Conservation (phyloP, 768 basidiomycete species). For the Tylopilus balloui region DNA sequence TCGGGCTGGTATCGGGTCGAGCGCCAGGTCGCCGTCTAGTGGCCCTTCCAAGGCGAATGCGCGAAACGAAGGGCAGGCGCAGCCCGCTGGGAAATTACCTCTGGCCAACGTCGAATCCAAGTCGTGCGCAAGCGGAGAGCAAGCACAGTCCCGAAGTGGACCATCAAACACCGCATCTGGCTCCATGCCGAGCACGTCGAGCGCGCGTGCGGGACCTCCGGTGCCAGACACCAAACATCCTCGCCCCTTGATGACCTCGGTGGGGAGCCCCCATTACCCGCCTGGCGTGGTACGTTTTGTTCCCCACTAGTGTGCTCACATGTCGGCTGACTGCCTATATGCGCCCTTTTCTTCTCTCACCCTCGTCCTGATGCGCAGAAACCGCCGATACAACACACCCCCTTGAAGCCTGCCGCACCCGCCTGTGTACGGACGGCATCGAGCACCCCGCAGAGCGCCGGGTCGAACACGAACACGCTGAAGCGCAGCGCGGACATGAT, state of each 20-base stretch:
- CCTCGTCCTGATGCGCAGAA: constrained; percentile 8
- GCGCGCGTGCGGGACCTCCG: background rate
- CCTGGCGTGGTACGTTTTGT: constrained; percentile 38
- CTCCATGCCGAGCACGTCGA: too few species aligned
- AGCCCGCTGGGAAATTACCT: too few species aligned
- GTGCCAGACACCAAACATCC: background rate
- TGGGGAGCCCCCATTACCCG: constrained; percentile 49
- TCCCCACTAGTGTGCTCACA: background rate
- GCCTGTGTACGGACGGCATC: constrained; percentile 9
- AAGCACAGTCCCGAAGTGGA: too few species aligned
- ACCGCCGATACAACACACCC: constrained; percentile 1
- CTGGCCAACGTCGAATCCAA: too few species aligned
- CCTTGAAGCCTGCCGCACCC: constrained; percentile 3
- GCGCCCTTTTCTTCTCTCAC: background rate
- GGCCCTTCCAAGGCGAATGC: background rate
- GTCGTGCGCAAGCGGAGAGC: too few species aligned
- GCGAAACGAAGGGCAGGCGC: constrained; percentile 1
- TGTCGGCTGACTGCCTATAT: constrained; percentile 4
- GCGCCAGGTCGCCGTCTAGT: background rate
- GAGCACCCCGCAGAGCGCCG: constrained; percentile 1
- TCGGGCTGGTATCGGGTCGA: background rate
- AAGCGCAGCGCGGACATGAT: constrained; percentile 33
- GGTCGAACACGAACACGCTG: constrained; percentile 9
- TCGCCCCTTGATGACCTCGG: constrained; percentile 21
- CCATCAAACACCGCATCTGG: too few species aligned